phyloP scores from a whole-genome alignment of 1,284 basidiomycete genomes.

The Sporisorium graminicola region DNA sequence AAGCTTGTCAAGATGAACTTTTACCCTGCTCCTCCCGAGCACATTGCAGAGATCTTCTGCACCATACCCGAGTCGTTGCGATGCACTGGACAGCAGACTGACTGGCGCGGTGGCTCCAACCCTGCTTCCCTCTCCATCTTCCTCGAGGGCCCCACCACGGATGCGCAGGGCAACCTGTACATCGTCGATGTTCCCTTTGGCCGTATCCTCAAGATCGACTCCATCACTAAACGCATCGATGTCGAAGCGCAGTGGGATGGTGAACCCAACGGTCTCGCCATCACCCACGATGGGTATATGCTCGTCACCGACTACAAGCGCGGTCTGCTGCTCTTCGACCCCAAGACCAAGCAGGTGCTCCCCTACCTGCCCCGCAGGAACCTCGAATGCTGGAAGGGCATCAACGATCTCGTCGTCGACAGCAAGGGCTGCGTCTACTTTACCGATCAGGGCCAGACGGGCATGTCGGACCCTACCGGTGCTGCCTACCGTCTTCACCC shows the following conservation, averaged over 20 bases:
- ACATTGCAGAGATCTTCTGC: slow-evolving; percentile 13
- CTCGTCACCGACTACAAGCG: slow-evolving; percentile 13
- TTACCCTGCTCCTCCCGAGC: slow-evolving; percentile 10
- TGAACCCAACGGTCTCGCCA: slow-evolving; percentile 13
- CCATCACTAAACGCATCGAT: slow-evolving; percentile 10
- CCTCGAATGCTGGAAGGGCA: slow-evolving; percentile 6
- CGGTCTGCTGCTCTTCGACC: slow-evolving; percentile 9
- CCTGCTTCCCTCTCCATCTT: slow-evolving; percentile 7
- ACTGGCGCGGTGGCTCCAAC: slow-evolving; percentile 12
- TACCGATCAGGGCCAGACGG: slow-evolving; percentile 13
- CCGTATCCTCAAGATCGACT: slow-evolving; percentile 16
- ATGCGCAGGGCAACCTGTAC: slow-evolving; percentile 10
- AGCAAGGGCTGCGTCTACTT: slow-evolving; percentile 7
- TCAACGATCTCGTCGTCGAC: slow-evolving; percentile 10
- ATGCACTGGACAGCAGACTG: slow-evolving; percentile 4
- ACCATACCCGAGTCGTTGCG: slow-evolving; percentile 10
- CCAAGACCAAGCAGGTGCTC: neutral
- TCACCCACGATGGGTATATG: slow-evolving; percentile 12
- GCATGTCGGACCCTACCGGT: slow-evolving; percentile 9
- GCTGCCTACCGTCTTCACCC: slow-evolving; percentile 6
- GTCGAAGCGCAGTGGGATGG: slow-evolving; percentile 14
- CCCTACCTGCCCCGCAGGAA: slow-evolving; percentile 7
- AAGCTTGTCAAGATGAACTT: slow-evolving; percentile 12
- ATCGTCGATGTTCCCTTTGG: slow-evolving; percentile 11
- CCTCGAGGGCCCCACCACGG: slow-evolving; percentile 11